Evolutionary conservation across 164 flowering plant species (phyloP).

Genomic region (Piper betle): DNA sequence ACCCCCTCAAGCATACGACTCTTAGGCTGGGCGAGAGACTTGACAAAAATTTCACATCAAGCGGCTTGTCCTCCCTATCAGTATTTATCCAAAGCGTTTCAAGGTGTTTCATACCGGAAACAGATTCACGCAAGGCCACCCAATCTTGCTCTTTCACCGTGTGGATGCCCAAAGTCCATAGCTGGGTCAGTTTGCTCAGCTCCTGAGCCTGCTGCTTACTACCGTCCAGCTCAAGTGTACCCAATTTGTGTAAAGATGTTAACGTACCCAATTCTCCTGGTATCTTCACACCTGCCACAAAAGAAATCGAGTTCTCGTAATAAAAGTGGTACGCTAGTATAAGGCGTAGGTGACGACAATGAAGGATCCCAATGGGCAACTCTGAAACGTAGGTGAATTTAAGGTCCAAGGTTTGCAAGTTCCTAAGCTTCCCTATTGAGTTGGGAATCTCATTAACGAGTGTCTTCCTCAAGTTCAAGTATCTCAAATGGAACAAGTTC

Average conservation of each 20-base stretch:
- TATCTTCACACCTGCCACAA: neutral
- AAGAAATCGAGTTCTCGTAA: neutral
- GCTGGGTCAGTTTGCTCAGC: slow-evolving; percentile 2
- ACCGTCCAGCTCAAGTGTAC: neutral
- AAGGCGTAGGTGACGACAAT: neutral
- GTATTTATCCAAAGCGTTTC: neutral
- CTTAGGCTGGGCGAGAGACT: neutral
- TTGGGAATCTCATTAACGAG: neutral
- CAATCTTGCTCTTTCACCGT: slow-evolving; percentile 1
- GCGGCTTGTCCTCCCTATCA: slow-evolving; percentile 3
- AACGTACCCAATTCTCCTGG: neutral
- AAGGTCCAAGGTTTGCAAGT: neutral
- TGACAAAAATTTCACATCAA: neutral
- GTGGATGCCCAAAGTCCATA: neutral
- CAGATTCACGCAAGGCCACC: neutral
- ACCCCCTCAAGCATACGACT: neutral
- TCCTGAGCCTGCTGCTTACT: neutral
- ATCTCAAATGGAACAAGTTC: neutral
- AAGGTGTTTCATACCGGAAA: slow-evolving; percentile 5
- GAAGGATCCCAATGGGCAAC: neutral
- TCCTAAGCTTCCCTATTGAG: neutral
- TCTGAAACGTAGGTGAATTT: neutral
- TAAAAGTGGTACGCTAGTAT: neutral
- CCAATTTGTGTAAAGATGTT: neutral
- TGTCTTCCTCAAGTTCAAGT: neutral